These are phyloP conservation scores for Vaccinium vitisidaea DNA, from an alignment of 148 eudicot species.

Conservation along the genomic window DNA sequence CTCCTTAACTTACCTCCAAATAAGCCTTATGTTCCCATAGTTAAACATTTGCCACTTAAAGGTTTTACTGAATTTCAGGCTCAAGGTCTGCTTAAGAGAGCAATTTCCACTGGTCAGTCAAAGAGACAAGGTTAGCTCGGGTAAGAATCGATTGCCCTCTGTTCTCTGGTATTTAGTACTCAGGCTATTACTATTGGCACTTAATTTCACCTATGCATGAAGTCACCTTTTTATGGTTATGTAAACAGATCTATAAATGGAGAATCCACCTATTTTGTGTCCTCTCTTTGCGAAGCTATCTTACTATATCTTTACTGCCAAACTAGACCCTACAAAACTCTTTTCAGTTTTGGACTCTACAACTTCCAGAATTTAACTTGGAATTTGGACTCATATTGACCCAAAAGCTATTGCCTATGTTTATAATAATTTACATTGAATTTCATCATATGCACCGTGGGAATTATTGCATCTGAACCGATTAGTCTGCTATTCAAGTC, in stretches of 20 bases:
- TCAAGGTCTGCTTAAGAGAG: conserved; percentile 84
- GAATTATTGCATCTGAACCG: no score
- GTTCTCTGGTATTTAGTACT: background rate
- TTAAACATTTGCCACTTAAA: conserved; percentile 10
- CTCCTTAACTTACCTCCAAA: background rate
- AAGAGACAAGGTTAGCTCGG: conserved; percentile 99
- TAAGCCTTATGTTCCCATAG: background rate
- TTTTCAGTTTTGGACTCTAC: background rate
- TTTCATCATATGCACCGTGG: background rate
- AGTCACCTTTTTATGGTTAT: background rate
- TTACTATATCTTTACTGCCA: background rate
- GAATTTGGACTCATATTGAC: background rate
- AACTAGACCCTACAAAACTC: background rate
- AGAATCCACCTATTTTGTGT: background rate
- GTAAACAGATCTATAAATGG: no score
- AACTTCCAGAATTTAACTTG: background rate
- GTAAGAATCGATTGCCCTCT: conserved; percentile 42
- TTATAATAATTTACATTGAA: background rate
- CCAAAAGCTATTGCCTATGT: background rate
- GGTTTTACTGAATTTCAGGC: conserved; percentile 62
- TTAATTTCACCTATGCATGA: background rate
- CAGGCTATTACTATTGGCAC: background rate
- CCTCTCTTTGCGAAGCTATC: background rate
- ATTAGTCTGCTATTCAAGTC: no score
- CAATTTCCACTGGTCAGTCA: conserved; percentile 77